Evolutionary conservation across 257 asterid genomes (phyloP).

Genomic region (Petunia secreta): DNA sequence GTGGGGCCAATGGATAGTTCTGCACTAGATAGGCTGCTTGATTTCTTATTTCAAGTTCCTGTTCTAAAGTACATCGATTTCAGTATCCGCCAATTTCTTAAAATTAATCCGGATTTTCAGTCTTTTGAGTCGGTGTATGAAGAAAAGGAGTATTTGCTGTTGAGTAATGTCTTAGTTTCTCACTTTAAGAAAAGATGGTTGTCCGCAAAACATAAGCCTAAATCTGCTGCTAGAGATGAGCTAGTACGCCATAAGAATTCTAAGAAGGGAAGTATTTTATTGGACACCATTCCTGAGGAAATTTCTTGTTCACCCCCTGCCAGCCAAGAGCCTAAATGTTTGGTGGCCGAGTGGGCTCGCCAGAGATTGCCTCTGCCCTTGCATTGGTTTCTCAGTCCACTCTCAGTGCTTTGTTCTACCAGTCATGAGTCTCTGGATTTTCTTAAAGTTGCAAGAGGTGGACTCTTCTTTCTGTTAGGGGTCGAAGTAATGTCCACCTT

Average conservation of each 20-base stretch:
- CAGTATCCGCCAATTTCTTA: conserved; percentile 55
- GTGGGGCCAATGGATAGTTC: conserved; percentile 61
- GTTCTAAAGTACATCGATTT: conserved; percentile 59
- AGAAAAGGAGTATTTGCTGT: conserved; percentile 58
- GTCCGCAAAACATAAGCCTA: conserved; percentile 52
- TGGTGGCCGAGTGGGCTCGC: conserved; percentile 75
- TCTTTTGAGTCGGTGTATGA: conserved; percentile 62
- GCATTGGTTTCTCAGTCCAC: conserved; percentile 93
- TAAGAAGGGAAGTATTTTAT: conserved; percentile 45
- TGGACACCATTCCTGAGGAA: conserved; percentile 81
- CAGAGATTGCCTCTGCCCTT: conserved; percentile 91
- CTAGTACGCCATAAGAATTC: conserved; percentile 29
- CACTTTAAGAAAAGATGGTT: conserved; percentile 87
- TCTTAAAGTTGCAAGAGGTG: conserved; percentile 65
- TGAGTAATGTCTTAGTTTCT: conserved; percentile 64
- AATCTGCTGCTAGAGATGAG: conserved; percentile 36
- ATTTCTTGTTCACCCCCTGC: conserved; percentile 33
- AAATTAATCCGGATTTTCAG: conserved; percentile 38
- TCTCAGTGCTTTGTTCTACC: conserved; percentile 46
- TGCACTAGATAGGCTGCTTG: conserved; percentile 59
- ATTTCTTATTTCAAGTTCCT: conserved; percentile 62
- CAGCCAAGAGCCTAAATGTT: conserved; percentile 45
- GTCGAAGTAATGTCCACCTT: conserved; percentile 59
- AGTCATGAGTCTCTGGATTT: conserved; percentile 41
- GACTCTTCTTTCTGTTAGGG: conserved; percentile 86